Evolutionary conservation across 1,284 basidiomycete species (phyloP).

Genomic region (Paramarasmius palmivorus): DNA sequence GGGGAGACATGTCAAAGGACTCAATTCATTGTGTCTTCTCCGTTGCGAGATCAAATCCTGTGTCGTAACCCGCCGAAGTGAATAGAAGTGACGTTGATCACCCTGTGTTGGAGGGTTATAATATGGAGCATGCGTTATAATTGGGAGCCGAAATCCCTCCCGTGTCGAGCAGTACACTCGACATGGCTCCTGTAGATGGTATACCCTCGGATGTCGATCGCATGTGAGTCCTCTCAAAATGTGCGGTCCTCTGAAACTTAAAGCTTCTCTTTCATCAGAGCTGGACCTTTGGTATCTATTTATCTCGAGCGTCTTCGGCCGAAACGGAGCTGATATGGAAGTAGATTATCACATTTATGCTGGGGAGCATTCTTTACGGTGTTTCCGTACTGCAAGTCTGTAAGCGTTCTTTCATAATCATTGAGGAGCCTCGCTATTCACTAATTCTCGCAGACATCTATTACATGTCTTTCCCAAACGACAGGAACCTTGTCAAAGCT

Average conservation of each 20-base stretch:
- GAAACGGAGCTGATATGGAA: not conserved
- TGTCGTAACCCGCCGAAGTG: too few species aligned
- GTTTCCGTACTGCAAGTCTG: not conserved
- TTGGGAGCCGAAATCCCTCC: not conserved
- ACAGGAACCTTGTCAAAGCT: conserved; percentile 5
- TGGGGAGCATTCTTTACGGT: conserved; percentile 1
- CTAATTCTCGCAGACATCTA: conserved; percentile 7
- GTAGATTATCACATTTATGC: conserved; percentile 3
- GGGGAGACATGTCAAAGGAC: too few species aligned
- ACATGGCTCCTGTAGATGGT: not conserved
- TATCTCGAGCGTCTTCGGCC: too few species aligned
- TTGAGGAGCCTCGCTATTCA: not conserved
- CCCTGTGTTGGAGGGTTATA: not conserved
- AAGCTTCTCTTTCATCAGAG: not conserved
- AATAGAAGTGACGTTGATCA: too few species aligned
- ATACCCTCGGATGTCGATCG: not conserved
- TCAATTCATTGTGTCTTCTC: too few species aligned
- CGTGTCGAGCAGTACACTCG: not conserved
- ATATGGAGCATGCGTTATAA: not conserved
- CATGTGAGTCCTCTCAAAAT: not conserved
- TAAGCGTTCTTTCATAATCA: not conserved
- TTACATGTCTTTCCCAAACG: conserved; percentile 12
- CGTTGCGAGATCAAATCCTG: too few species aligned
- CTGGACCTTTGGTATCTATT: not conserved
- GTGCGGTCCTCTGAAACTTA: not conserved